phyloP scores from a whole-genome alignment of 129 eudicot species.

The Solidago caesia region DNA sequence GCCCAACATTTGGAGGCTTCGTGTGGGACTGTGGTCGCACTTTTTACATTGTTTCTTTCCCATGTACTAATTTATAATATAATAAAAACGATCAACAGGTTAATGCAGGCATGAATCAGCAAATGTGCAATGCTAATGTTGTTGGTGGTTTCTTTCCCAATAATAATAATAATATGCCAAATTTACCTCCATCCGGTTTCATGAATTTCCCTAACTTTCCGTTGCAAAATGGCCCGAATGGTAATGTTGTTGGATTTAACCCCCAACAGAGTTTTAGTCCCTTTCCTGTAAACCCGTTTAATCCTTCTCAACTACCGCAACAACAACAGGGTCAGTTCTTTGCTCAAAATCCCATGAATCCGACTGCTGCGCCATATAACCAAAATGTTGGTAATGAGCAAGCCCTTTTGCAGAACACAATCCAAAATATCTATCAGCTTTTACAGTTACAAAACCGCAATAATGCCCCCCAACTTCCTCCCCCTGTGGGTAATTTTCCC shows the following conservation, averaged over 20 bases:
- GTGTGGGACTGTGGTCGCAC: too few species aligned
- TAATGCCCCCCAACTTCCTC: slow-evolving; percentile 37
- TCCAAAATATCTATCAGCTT: slow-evolving; percentile 48
- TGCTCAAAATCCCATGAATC: slow-evolving; percentile 26
- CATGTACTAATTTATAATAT: too few species aligned
- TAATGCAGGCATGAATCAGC: slow-evolving; percentile 26
- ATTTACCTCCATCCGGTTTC: slow-evolving; percentile 26
- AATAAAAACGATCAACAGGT: slow-evolving; percentile 18
- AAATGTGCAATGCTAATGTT: slow-evolving; percentile 23
- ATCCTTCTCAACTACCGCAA: slow-evolving; percentile 25
- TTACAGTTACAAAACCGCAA: slow-evolving; percentile 45
- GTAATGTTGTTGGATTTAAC: slow-evolving; percentile 23
- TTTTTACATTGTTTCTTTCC: too few species aligned
- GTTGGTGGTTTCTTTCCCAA: slow-evolving; percentile 4
- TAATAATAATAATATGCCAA: slow-evolving; percentile 30
- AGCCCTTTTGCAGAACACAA: slow-evolving; percentile 43
- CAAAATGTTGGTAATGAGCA: slow-evolving; percentile 41
- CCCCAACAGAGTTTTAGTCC: slow-evolving; percentile 34
- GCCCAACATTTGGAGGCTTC: too few species aligned
- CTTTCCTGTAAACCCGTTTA: slow-evolving; percentile 33
- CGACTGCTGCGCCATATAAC: slow-evolving; percentile 10
- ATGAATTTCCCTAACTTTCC: slow-evolving; percentile 41
- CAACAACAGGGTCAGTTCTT: slow-evolving; percentile 34
- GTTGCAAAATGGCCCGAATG: slow-evolving; percentile 34
- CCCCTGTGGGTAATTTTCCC: slow-evolving; percentile 21